Base-by-base conservation (phyloP, 1,284 basidiomycete genomes). In the Microbotryomycetes sp. region DNA sequence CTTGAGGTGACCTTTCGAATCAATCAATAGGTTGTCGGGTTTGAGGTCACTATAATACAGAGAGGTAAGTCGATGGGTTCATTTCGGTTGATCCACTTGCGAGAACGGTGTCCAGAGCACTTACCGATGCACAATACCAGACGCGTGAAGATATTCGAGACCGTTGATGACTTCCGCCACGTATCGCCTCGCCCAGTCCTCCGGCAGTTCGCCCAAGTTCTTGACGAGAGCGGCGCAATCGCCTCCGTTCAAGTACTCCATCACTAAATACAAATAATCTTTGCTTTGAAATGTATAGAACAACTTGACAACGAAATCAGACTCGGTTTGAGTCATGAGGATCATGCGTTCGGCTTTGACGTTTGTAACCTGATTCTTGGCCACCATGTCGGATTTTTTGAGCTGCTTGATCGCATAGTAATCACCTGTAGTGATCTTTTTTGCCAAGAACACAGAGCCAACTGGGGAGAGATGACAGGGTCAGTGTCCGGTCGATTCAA, bases 361-460 rank as follows among this genome's bases (percentile, higher is more conserved):
- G 74, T 98, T 99, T 59, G 96, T 98, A 77, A 99, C 96, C 77
- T 99, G 96, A 79, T 98, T 98, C 83, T 99, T 99, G 52, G 96
- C 92, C 74, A 99, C 97, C 96, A 99, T 99, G 78, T 99, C 96
- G 29, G 92, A 91, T 80, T 99, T 99, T 79, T 96, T 97, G 71
- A 98, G 79, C 32, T 97, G 92, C 78, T 99, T 99, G 84, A 99
- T 96, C 29, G 96, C 96, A 78, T 88, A 99, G 78, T 97, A 97
- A 77, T 98, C 96, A 57, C 96, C 96, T 1, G 96, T 98, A 4
- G 85, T 88, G 70, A 92, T 92, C 82, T 99, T 99, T 80, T 94
- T 96, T 32, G 96, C 91, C 45, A 99, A 82, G 77, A 96, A 99
- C 53, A 99, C 96, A 16, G 92, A 94, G 15, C 96, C 96, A 73